A percentile compares a stretch with the other conserved stretches of the same genome.
Conservation (phyloP, 768 basidiomycete species). For the Asterophora lycoperdoides region DNA sequence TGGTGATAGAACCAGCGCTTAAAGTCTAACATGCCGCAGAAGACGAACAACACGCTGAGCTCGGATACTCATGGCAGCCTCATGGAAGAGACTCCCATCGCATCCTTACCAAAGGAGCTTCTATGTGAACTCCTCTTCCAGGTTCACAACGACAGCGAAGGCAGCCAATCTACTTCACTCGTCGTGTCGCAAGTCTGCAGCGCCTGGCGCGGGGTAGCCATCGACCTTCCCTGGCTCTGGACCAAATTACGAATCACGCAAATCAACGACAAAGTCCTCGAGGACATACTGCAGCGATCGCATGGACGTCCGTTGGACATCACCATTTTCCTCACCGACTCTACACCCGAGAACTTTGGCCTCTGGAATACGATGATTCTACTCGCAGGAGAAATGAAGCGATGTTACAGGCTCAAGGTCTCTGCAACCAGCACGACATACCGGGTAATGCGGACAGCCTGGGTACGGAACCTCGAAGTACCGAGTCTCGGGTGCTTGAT, state of each 20-base stretch:
- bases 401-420: background rate
- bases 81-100: background rate
- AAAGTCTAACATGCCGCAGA: background rate
- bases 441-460: background rate
- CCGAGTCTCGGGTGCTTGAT: background rate
- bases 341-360: background rate
- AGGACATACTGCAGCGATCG: background rate
- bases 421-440: background rate
- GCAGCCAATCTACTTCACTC: slow-evolving; percentile 4
- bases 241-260: slow-evolving; percentile 2
- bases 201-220: slow-evolving; percentile 11
- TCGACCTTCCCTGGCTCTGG: slow-evolving; percentile 11
- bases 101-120: background rate
- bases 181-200: slow-evolving; percentile 15
- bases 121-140: background rate
- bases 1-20: background rate
- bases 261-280: background rate
- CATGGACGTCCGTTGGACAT: background rate
- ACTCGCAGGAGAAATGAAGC: background rate
- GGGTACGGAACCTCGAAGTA: background rate
- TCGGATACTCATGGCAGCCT: background rate
- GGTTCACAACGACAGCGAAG: background rate
- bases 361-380: background rate
- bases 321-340: background rate
- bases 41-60: background rate